Conservation (phyloP, 768 basidiomycete genomes). For the Rhodotorula taiwanensis region DNA sequence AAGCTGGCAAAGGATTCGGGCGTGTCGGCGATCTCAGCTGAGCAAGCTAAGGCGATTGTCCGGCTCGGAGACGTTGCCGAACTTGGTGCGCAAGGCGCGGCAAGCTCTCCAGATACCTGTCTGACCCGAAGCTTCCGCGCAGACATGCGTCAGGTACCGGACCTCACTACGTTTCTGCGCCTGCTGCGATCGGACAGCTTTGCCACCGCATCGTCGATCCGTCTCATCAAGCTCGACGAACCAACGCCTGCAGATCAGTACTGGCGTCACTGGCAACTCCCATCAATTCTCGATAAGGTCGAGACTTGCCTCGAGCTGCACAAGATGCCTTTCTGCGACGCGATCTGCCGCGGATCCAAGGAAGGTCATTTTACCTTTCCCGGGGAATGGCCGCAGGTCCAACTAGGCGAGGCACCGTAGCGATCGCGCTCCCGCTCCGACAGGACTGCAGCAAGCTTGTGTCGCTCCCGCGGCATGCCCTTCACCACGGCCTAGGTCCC, state of each 20-base stretch:
- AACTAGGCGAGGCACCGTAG: no score
- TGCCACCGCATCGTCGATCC: neutral
- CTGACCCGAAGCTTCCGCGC: no score
- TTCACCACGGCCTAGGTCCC: no score
- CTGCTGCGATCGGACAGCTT: neutral
- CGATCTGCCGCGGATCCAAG: constrained; percentile 1
- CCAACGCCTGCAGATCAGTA: neutral
- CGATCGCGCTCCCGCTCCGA: no score
- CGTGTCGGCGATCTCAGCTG: no score
- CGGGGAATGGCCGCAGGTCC: no score
- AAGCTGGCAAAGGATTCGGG: no score
- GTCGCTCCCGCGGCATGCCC: no score
- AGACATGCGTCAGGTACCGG: constrained; percentile 6
- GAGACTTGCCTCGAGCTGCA: constrained; percentile 5
- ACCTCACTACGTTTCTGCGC: neutral
- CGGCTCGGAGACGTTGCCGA: constrained; percentile 7
- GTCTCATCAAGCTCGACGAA: constrained; percentile 5
- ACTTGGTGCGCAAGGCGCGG: neutral
- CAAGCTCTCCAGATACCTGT: no score
- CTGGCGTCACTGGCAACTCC: neutral
- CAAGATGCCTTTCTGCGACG: neutral
- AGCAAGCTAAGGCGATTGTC: neutral
- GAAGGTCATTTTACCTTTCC: neutral
- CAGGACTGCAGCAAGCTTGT: no score
- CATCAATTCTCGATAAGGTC: neutral